Evolutionary conservation across 208 protist genomes (phyloP).

Genomic region (Leptomonas pyrrhocoris): DNA sequence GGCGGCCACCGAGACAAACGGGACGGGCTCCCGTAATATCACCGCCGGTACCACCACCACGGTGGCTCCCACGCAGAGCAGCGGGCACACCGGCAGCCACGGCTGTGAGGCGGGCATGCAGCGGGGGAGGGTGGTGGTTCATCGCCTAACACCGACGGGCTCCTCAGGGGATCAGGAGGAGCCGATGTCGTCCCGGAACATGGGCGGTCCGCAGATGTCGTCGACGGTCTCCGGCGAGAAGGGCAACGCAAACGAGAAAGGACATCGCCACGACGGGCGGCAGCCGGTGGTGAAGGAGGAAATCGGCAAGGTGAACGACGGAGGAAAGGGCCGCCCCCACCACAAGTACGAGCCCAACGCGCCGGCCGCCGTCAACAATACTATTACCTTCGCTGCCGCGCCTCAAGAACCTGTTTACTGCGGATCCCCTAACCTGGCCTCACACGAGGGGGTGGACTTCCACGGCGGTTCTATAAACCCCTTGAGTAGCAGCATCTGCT

Average conservation of each 20-base stretch:
- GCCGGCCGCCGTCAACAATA: background rate
- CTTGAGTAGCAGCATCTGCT: background rate
- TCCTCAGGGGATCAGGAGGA: conserved; percentile 12
- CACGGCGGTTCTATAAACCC: background rate
- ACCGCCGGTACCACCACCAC: conserved; percentile 8
- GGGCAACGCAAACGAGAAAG: background rate
- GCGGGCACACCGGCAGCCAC: conserved; percentile 9
- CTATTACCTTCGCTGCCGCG: background rate
- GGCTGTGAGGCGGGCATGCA: no score
- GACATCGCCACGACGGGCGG: background rate
- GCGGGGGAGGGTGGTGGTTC: no score
- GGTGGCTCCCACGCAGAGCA: background rate
- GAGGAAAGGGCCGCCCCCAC: background rate
- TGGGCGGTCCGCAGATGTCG: conserved; percentile 1
- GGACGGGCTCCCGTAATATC: conserved; percentile 2
- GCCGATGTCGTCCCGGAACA: background rate
- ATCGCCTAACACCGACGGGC: background rate
- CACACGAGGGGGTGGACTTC: background rate
- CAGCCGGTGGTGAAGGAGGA: background rate
- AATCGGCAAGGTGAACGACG: background rate
- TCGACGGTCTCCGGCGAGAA: background rate
- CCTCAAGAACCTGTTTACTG: background rate
- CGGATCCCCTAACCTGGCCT: background rate
- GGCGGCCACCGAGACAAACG: conserved; percentile 11
- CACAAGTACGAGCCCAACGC: background rate